Evolutionary conservation across 2,329 filamentous ascomycete genomes (phyloP).

Genomic region (Clonostachys rhizophaga): DNA sequence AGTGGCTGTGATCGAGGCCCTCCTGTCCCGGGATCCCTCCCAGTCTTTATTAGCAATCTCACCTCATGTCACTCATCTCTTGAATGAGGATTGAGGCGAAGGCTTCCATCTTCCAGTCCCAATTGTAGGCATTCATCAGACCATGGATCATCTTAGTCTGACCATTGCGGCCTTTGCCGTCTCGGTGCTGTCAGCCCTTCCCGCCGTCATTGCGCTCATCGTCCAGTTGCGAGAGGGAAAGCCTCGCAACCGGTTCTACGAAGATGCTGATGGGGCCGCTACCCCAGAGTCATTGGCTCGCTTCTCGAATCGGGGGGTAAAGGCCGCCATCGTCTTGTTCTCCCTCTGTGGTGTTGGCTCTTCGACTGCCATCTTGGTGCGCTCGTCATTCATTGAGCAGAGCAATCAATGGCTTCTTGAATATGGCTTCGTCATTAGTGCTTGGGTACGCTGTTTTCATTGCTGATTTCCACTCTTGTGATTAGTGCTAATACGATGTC

Average conservation of each 20-base stretch:
- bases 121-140: no score
- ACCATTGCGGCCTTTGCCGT: no score
- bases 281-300: slow-evolving; percentile 56
- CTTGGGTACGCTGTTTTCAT: slow-evolving; percentile 58
- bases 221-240: slow-evolving; percentile 23
- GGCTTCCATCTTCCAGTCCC: no score
- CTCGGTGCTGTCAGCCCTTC: neutral
- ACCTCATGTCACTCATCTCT: no score
- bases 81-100: no score
- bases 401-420: slow-evolving; percentile 38
- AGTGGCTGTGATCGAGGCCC: no score
- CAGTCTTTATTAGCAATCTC: no score
- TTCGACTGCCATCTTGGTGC: slow-evolving; percentile 51
- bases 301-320: slow-evolving; percentile 58
- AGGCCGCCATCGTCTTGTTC: slow-evolving; percentile 47
- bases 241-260: slow-evolving; percentile 47
- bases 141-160: no score
- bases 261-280: slow-evolving; percentile 66
- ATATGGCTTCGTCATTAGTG: slow-evolving; percentile 54
- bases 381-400: slow-evolving; percentile 35
- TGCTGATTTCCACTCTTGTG: neutral
- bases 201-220: neutral
- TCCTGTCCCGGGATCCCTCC: no score
- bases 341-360: slow-evolving; percentile 46
- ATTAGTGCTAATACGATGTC: neutral